phyloP scores from a whole-genome alignment of 163 green algal species.

The Scenedesmus sp. region DNA sequence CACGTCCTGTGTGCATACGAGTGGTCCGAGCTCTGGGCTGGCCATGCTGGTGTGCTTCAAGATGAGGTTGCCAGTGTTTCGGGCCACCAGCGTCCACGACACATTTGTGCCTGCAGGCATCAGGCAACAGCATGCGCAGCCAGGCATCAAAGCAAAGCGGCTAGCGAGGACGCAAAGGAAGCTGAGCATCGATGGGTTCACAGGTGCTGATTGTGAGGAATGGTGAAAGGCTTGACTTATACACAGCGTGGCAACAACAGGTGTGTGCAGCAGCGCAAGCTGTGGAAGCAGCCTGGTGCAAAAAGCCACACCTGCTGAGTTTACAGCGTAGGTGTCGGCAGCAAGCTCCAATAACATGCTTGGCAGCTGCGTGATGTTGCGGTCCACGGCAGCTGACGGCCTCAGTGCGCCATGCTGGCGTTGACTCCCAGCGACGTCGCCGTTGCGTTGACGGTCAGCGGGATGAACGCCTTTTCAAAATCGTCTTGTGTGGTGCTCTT shows the following conservation, averaged over 20 bases:
- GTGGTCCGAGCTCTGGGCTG: neutral
- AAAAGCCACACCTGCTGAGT: neutral
- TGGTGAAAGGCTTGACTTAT: neutral
- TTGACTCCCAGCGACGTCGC: neutral
- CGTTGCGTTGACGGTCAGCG: neutral
- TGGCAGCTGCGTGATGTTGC: neutral
- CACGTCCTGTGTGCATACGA: neutral
- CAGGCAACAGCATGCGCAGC: neutral
- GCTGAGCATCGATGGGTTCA: too few relatives aligned
- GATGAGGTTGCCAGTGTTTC: constrained; percentile 12
- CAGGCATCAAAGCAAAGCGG: too few relatives aligned
- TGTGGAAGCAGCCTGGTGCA: neutral
- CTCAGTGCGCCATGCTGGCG: neutral
- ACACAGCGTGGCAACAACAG: too few relatives aligned
- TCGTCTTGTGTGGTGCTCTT: neutral
- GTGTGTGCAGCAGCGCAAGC: too few relatives aligned
- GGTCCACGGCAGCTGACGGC: neutral
- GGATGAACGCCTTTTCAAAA: neutral
- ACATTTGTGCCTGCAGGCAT: neutral
- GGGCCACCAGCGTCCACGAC: neutral
- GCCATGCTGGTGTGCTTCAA: neutral
- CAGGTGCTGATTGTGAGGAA: too few relatives aligned
- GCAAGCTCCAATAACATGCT: neutral
- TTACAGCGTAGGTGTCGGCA: neutral
- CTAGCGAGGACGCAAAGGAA: too few relatives aligned